phyloP scores from a whole-genome alignment of 495 filamentous ascomycete species.

The Cercophora sp. region DNA sequence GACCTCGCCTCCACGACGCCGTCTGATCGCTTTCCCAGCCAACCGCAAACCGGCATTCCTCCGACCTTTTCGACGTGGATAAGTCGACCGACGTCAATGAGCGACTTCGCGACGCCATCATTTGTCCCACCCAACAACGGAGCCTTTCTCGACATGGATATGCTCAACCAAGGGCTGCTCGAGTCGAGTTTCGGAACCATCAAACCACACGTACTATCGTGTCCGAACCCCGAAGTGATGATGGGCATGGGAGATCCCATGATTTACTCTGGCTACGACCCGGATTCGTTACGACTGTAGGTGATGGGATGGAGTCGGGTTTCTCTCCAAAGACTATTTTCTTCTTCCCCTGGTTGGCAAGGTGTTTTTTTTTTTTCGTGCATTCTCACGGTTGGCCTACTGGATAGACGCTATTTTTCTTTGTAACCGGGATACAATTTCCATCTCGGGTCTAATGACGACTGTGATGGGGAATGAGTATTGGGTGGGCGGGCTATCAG shows the following conservation, averaged over 20 bases:
- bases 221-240: conserved; percentile 45
- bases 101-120: conserved; percentile 19
- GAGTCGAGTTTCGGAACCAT: conserved; percentile 44
- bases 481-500: too few relatives aligned
- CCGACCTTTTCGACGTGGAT: conserved; percentile 29
- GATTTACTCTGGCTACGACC: conserved; percentile 41
- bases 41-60: not conserved
- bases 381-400: too few relatives aligned
- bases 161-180: conserved; percentile 41
- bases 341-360: too few relatives aligned
- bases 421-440: too few relatives aligned
- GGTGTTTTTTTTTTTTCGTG: too few relatives aligned
- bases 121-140: conserved; percentile 21
- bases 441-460: too few relatives aligned
- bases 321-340: too few relatives aligned
- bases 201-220: conserved; percentile 44
- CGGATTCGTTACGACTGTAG: conserved; percentile 24
- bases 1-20: conserved; percentile 32
- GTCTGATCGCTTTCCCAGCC: conserved; percentile 30
- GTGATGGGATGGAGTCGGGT: too few relatives aligned
- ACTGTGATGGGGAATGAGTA: too few relatives aligned
- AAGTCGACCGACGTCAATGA: conserved; percentile 31
- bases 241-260: conserved; percentile 48
- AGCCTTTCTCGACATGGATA: conserved; percentile 37
- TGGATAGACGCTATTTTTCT: too few relatives aligned